Evolutionary conservation across 2,329 filamentous ascomycete genomes (phyloP).

Genomic region (Colletotrichum cuscutae): DNA sequence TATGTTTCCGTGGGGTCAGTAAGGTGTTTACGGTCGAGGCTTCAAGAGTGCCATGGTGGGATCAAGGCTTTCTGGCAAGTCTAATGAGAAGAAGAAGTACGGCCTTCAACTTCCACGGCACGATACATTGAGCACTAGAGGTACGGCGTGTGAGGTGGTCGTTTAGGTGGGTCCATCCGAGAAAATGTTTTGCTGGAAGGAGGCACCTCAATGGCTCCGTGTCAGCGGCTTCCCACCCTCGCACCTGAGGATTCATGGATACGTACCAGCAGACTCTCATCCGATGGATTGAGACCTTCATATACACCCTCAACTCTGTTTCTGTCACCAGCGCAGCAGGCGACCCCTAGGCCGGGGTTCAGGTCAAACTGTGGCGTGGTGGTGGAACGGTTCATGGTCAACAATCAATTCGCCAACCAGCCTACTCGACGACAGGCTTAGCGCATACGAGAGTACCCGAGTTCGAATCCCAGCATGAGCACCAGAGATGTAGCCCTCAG

Average conservation of each 20-base stretch:
- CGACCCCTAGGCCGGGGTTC: neutral
- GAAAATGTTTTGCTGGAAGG: neutral
- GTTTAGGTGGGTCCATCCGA: neutral
- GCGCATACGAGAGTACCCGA: neutral
- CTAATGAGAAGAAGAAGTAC: no score
- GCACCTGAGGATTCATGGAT: neutral
- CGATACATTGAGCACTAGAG: no score
- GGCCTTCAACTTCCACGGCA: no score
- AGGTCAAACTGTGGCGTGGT: neutral
- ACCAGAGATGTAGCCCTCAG: neutral
- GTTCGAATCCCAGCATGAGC: neutral
- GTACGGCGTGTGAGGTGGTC: no score
- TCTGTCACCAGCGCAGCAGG: neutral
- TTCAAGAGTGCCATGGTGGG: no score
- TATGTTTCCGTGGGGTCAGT: no score
- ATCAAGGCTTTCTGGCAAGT: no score
- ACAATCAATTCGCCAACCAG: neutral
- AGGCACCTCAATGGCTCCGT: neutral
- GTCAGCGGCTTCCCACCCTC: neutral
- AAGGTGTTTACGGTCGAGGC: no score
- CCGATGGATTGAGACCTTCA: neutral
- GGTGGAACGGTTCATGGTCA: neutral
- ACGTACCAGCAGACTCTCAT: neutral
- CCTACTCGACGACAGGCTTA: neutral
- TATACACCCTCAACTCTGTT: neutral